These are phyloP conservation scores for Sporisorium scitamineum DNA, from an alignment of 1,284 basidiomycete genomes.

Conservation along the genomic window DNA sequence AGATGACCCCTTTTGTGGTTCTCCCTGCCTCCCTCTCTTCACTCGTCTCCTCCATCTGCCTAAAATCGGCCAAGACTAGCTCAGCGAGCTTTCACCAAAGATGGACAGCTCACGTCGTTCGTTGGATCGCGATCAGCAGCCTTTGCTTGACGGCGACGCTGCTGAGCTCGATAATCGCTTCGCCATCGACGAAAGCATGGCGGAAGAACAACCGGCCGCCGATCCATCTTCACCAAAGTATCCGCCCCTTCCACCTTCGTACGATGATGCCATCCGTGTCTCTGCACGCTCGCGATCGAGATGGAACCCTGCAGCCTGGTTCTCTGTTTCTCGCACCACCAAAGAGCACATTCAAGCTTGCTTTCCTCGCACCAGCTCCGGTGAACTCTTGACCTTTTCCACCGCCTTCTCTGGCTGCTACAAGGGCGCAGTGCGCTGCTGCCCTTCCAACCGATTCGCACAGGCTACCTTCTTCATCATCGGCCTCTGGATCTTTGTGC, in stretches of 20 bases:
- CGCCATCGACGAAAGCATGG: conserved; percentile 55
- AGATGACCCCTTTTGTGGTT: too few species aligned
- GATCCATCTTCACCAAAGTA: conserved; percentile 48
- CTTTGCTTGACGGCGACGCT: conserved; percentile 33
- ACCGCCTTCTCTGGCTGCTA: conserved; percentile 34
- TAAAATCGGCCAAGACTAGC: not conserved
- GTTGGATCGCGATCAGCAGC: conserved; percentile 37
- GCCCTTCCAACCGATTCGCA: conserved; percentile 57
- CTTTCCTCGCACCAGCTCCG: conserved; percentile 41
- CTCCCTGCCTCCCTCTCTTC: not conserved
- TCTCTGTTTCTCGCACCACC: conserved; percentile 46
- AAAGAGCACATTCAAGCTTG: conserved; percentile 52
- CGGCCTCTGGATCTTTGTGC: conserved; percentile 57
- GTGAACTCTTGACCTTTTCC: conserved; percentile 39
- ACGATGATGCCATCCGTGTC: conserved; percentile 49
- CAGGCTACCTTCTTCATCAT: conserved; percentile 59
- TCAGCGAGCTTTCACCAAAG: not conserved
- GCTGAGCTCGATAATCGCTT: conserved; percentile 53
- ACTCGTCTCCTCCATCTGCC: not conserved
- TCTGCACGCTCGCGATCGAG: conserved; percentile 22
- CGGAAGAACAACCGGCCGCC: conserved; percentile 23
- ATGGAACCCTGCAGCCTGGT: conserved; percentile 46
- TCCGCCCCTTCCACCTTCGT: conserved; percentile 58
- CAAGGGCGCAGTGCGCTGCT: conserved; percentile 41
- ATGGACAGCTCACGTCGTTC: conserved; percentile 34